These are phyloP conservation scores for Entomophthora muscae DNA, from an alignment of 371 early-diverging fungal species.

Conservation along the genomic window DNA sequence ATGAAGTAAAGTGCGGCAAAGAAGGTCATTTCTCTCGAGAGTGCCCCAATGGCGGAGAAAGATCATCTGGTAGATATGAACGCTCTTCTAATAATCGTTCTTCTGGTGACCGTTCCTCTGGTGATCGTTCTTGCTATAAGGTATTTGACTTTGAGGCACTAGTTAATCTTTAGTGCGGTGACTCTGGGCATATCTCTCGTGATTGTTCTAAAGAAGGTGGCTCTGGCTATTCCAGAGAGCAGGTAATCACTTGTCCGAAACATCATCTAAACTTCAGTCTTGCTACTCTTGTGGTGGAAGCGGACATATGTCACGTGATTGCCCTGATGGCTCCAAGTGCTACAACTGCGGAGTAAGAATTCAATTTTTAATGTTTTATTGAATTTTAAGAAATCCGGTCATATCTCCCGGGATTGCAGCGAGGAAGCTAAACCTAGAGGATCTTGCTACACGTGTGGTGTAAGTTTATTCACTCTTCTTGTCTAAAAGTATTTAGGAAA, in stretches of 20 bases:
- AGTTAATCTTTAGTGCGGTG: constrained; percentile 8
- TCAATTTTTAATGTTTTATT: not conserved
- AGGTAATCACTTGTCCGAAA: too few relatives aligned
- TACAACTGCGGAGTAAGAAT: constrained; percentile 37
- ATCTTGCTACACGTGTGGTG: constrained; percentile 12
- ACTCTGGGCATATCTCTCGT: constrained; percentile 35
- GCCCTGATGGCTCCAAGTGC: constrained; percentile 30
- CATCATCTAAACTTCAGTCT: too few relatives aligned
- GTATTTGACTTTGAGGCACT: not conserved
- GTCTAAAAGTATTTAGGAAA: not conserved
- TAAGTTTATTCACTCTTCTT: not conserved
- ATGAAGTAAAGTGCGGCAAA: constrained; percentile 12
- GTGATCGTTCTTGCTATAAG: constrained; percentile 13
- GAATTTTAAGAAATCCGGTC: constrained; percentile 14
- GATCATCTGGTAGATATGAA: constrained; percentile 1
- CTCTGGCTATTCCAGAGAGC: constrained; percentile 12
- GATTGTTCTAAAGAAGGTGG: constrained; percentile 27
- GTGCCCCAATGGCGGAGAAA: constrained; percentile 26
- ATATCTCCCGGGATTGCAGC: constrained; percentile 25
- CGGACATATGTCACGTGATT: constrained; percentile 24
- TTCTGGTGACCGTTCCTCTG: not conserved
- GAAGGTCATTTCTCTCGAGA: constrained; percentile 39
- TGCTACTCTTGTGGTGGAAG: constrained; percentile 43
- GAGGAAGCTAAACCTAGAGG: constrained; percentile 16
- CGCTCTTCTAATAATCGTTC: too few relatives aligned